Base-by-base conservation (phyloP, 2,329 filamentous ascomycete genomes). In the Cladosporium sp. region DNA sequence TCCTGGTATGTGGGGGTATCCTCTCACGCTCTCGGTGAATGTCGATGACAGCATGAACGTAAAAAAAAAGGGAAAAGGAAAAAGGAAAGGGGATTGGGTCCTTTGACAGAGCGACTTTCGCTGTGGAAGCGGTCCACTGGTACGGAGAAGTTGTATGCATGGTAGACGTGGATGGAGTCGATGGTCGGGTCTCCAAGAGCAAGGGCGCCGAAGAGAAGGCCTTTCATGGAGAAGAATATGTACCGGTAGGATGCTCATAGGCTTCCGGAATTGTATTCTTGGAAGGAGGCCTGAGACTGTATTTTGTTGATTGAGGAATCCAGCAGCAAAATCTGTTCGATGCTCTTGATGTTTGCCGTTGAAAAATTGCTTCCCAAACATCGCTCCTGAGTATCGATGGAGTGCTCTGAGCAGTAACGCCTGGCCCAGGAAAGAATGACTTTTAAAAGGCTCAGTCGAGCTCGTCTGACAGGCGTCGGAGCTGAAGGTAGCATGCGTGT, bases 61-160 rank as follows among this genome's bases (percentile, higher is more conserved):
- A 47, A 47, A 21, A 21, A 24, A 12, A 12, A 12, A 47, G 21
- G 5, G 36, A 41, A 41, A 47, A 15, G 41, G n/a, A 47, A 24
- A 47, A 11, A 1, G 41, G 14, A 36, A 36, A 15, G 11, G 34
- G 2, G n/a, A 47, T 47, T 3, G 21, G 4, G 41, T 7, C n/a
- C 2, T 12, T 21, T n/a, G n/a, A 21, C n/a, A 24, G 8, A 96
- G 59, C 83, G 81, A 2, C 87, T 86, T 64, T 93, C 89, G 74
- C 94, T 92, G 78, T 91, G 91, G 79, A 95, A 96, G 75, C 95
- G 91, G 77, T 96, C 92, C 38, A 96, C 82, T 0, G 86, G 86
- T 1, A 86, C 82, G 0, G 83, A 82, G 66, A 88, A 74, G 69
- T 84, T 86, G 73, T 85, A 74, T 30, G 77, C 80, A 2, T 83